A percentile compares a stretch with the other conserved stretches of the same genome.
Conservation (phyloP, 1,284 basidiomycete genomes). For the Boletus sp. region DNA sequence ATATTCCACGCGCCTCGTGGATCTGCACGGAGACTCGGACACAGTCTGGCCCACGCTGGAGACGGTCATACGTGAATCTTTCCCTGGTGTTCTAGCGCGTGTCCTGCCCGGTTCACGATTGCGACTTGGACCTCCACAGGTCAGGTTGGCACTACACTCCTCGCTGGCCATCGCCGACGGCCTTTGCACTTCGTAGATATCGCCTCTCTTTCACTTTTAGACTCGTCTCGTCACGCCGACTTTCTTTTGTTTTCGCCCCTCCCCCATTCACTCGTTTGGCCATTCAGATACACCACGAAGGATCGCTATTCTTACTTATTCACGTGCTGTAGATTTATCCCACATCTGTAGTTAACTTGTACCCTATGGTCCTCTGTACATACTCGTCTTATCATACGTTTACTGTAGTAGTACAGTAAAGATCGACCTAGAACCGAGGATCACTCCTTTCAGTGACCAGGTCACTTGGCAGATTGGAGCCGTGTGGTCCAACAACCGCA, state of each 20-base stretch:
- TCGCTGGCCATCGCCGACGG: constrained; percentile 15
- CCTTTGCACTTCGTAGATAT: constrained; percentile 16
- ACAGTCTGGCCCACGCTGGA: constrained; percentile 26
- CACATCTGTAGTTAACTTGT: constrained; percentile 9
- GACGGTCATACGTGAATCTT: constrained; percentile 17
- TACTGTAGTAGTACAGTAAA: constrained; percentile 11
- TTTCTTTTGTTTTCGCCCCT: background rate
- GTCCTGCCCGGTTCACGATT: constrained; percentile 6
- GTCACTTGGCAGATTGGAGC: too few species aligned
- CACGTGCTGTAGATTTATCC: constrained; percentile 21
- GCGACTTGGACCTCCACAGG: constrained; percentile 21
- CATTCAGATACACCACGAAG: constrained; percentile 1
- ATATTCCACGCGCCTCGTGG: constrained; percentile 27
- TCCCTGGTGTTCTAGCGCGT: constrained; percentile 15
- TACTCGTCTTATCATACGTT: background rate
- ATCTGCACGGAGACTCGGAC: constrained; percentile 27
- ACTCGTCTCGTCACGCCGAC: background rate
- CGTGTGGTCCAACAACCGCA: too few species aligned
- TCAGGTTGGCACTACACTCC: constrained; percentile 15
- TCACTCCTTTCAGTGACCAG: background rate
- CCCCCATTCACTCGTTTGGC: constrained; percentile 11
- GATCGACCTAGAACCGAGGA: background rate
- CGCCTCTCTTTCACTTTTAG: too few species aligned
- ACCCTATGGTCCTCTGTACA: constrained; percentile 9
- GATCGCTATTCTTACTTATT: constrained; percentile 17